These are phyloP conservation scores for Didymella segeticola DNA, from an alignment of 2,329 filamentous ascomycete genomes.

Conservation along the genomic window DNA sequence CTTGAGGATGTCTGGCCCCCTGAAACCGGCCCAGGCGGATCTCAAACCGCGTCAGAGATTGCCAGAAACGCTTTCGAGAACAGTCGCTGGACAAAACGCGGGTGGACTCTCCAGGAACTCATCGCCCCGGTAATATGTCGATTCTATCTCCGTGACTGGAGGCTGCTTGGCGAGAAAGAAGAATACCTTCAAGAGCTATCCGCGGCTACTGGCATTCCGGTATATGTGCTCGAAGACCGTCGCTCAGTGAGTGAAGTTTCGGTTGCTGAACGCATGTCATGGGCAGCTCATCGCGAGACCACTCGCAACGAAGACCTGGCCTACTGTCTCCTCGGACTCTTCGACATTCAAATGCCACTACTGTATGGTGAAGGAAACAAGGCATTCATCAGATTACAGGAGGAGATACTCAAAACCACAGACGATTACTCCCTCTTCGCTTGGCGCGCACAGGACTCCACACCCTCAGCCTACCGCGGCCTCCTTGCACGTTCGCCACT, in stretches of 20 bases:
- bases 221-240: slow-evolving; percentile 29
- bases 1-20: slow-evolving; percentile 23
- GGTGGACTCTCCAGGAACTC: slow-evolving; percentile 43
- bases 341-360: slow-evolving; percentile 41
- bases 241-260: slow-evolving; percentile 26
- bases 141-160: slow-evolving; percentile 37
- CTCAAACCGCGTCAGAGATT: slow-evolving; percentile 21
- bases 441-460: slow-evolving; percentile 25
- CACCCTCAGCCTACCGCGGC: slow-evolving; percentile 32
- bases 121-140: slow-evolving; percentile 32
- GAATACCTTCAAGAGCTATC: slow-evolving; percentile 33
- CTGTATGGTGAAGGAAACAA: slow-evolving; percentile 40
- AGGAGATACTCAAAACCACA: slow-evolving; percentile 37
- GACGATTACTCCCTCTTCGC: slow-evolving; percentile 40
- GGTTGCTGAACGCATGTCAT: slow-evolving; percentile 38
- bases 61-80: slow-evolving; percentile 24
- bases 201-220: slow-evolving; percentile 34
- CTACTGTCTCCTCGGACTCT: slow-evolving; percentile 41
- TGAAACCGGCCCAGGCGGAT: slow-evolving; percentile 1
- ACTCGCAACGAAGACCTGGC: slow-evolving; percentile 38
- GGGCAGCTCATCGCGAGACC: slow-evolving; percentile 36
- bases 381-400: slow-evolving; percentile 36
- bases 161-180: slow-evolving; percentile 35
- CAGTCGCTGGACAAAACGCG: slow-evolving; percentile 34
- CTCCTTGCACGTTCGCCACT: slow-evolving; percentile 31